phyloP scores from a whole-genome alignment of 495 filamentous ascomycete species.

The Cryomyces minteri region DNA sequence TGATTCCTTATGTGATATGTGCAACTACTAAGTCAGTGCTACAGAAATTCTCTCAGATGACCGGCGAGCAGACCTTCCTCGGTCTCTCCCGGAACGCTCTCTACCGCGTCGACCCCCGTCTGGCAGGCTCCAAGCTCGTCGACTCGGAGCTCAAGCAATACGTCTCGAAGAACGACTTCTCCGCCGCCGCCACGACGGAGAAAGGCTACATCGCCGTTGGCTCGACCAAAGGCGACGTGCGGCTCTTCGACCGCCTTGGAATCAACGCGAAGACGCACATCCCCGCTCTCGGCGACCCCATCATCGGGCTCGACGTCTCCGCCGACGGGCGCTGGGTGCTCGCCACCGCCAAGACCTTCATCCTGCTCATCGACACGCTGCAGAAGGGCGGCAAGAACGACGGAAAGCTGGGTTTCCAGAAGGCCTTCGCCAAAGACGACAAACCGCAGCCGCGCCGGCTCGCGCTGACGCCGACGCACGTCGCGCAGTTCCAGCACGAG shows the following conservation, averaged over 20 bases:
- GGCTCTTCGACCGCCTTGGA: constrained; percentile 87
- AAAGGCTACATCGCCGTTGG: constrained; percentile 94
- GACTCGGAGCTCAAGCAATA: constrained; percentile 90
- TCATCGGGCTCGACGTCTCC: constrained; percentile 85
- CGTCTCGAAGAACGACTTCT: constrained; percentile 90
- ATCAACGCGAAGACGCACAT: constrained; percentile 97
- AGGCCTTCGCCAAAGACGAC: constrained; percentile 72
- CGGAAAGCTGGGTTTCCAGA: constrained; percentile 94
- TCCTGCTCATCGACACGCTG: constrained; percentile 77
- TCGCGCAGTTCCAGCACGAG: constrained; percentile 93
- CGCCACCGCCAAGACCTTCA: constrained; percentile 84
- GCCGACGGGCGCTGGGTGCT: constrained; percentile 92
- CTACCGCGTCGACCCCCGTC: constrained; percentile 84
- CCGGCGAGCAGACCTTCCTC: constrained; percentile 81
- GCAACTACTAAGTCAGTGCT: not conserved
- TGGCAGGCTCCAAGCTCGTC: constrained; percentile 81
- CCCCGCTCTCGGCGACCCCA: constrained; percentile 85
- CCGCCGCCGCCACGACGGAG: constrained; percentile 78
- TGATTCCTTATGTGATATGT: constrained; percentile 12
- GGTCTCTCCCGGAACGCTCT: constrained; percentile 82
- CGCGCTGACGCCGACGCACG: constrained; percentile 68
- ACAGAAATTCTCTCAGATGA: constrained; percentile 96
- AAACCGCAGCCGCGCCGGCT: constrained; percentile 91
- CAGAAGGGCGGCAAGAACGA: constrained; percentile 92
- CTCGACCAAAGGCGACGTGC: constrained; percentile 92